A percentile compares a stretch with the other conserved stretches of the same genome.
Evolutionary conservation across 176 grass and related monocot species (phyloP).

Genomic region (Stipa capillata): DNA sequence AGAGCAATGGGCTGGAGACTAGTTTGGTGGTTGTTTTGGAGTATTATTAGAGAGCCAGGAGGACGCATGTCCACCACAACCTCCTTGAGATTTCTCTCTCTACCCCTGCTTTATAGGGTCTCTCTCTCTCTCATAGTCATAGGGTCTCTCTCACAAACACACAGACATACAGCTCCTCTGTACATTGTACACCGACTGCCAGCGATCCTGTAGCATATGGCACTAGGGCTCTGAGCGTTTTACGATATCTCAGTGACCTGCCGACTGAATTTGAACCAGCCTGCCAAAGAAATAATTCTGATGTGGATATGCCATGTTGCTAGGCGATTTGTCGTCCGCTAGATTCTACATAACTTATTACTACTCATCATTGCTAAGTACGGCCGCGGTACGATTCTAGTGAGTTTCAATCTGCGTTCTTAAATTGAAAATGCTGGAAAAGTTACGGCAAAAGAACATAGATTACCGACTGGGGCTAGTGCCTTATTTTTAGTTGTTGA

Average conservation of each 20-base stretch:
- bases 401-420: background rate
- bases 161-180: background rate
- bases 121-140: conserved; percentile 19
- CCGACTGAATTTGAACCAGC: conserved; percentile 15
- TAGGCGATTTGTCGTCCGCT: background rate
- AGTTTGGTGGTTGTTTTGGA: conserved; percentile 43
- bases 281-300: conserved; percentile 11
- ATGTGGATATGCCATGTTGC: background rate
- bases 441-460: background rate
- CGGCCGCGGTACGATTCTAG: background rate
- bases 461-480: too few relatives aligned
- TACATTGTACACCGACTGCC: conserved; percentile 14
- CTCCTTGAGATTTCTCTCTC: conserved; percentile 48
- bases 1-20: conserved; percentile 13
- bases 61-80: conserved; percentile 74
- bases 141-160: background rate
- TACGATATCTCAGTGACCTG: conserved; percentile 4
- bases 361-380: conserved; percentile 11
- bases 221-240: conserved; percentile 11
- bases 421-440: background rate
- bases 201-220: background rate
- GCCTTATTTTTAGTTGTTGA: too few relatives aligned
- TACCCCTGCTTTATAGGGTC: conserved; percentile 32
- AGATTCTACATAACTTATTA: background rate
- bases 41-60: conserved; percentile 35